Evolutionary conservation across 2,329 filamentous ascomycete species (phyloP).

Genomic region (Ophiostoma sp.): DNA sequence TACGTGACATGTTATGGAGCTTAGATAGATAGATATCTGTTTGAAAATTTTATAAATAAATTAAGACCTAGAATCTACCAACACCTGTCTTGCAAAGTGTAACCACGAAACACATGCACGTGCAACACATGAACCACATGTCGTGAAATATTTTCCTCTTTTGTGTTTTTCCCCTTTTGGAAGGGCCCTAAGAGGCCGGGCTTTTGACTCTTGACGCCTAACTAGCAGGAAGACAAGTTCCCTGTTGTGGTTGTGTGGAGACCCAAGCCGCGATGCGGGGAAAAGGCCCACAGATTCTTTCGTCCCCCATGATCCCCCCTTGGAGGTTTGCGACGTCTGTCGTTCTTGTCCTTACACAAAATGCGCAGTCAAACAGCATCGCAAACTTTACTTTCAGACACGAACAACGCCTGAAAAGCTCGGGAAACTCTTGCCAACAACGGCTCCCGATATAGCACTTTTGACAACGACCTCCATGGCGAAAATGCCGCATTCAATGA

Average conservation of each 20-base stretch:
- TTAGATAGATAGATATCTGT: not conserved
- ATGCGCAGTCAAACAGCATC: no score
- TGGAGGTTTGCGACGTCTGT: not conserved
- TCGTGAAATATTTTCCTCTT: not conserved
- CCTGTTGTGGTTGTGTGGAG: not conserved
- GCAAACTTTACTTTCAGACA: no score
- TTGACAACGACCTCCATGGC: not conserved
- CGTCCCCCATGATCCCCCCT: not conserved
- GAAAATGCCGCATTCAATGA: constrained; percentile 2
- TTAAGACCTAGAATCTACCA: not conserved
- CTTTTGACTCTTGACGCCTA: no score
- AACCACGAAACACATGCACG: not conserved
- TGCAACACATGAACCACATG: not conserved
- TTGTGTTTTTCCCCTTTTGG: not conserved
- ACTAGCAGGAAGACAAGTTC: not conserved
- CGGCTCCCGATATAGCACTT: no score
- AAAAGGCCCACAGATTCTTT: not conserved
- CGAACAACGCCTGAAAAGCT: no score
- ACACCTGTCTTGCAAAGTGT: not conserved
- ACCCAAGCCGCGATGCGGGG: not conserved
- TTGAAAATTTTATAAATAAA: no score
- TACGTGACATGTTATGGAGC: no score
- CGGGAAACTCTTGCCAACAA: no score
- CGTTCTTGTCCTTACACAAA: no score
- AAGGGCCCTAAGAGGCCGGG: not conserved